Base-by-base conservation (phyloP, 306 rosid genomes). In the Biancaea sappan region DNA sequence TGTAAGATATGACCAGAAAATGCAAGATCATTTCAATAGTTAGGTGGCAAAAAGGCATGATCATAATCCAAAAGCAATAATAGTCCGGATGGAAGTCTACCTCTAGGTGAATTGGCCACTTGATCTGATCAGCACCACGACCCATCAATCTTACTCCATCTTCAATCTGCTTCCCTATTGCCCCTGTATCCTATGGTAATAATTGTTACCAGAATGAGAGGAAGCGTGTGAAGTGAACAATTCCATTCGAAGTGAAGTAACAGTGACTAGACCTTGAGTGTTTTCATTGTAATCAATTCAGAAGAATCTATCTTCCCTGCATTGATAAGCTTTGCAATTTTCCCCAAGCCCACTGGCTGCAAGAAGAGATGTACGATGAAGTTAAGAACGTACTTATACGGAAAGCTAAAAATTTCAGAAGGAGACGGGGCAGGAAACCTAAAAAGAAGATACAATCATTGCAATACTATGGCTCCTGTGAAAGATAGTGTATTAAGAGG, bases 101-200 rank as follows among this genome's bases (percentile, higher is more conserved):
- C 98, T 94, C 98, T 15, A 94, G 78, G 81, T 91, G 89, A 78
- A 94, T 91, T 40, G 97, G 97, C 98, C 98, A 94, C 76, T 86
- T 76, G 76, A 91, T 85, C 71, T 89, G 87, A 28, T 94, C 97
- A 63, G 97, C 88, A 62, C 98, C 96, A 31, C 98, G 98, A 13
- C 97, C 97, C 98, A 94, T 91, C 83, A 94, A 84, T 79, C 98
- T 79, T 10, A 94, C 96, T 72, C 97, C 98, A 77, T 89, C 97
- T 82, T 91, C 64, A 48, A 91, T 88, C 77, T 94, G 98, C 81
- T 94, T 94, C 77, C 97, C 97, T 51, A 94, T 86, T 53, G 89
- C 97, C 72, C 89, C 84, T 62, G 98, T 80, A 83, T 94, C 98
- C 98, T 94, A 75, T 69, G 75, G 79, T 65, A 74, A 76, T 25